Evolutionary conservation across 306 rosid genomes (phyloP), one percentile per base, ranked within the genome.

Genomic region (Ammopiptanthus mongolicus): DNA sequence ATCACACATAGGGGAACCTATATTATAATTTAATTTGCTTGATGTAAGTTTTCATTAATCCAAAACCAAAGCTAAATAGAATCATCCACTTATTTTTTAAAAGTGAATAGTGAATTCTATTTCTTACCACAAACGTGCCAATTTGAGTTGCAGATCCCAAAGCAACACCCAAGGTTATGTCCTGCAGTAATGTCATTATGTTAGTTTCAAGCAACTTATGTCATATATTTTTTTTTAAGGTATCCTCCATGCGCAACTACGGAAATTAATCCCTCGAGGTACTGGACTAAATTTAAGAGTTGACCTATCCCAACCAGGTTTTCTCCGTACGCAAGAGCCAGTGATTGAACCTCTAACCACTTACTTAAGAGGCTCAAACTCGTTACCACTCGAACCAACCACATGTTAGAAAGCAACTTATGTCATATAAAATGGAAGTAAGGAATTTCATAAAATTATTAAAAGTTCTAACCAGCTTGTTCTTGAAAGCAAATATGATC

Each of bases 111-210:
- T 25, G 28, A 0, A 25, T 23, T n/a, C n/a, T 23, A 59, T 41
- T 39, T 60, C 90, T 83, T 86, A 95, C 99, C 91, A 79, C 93
- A 78, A 95, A 92, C 81, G 89, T 53, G 56, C 89, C 83, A 75
- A 95, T 90, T 86, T 95, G 99, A 77, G 97, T 88, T 7, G 99
- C 91, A 55, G 99, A 95, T 2, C 97, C 99, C 84, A 95, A 84
- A 15, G 99, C 96, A 52, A 95, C 99, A 44, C 97, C 97, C 23
- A 95, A 75, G 1, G 97, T 44, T 59, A 95, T 92, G 67, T 95
- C 99, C 98, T 94, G 87, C 65, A 78, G 41, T 75, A 51, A 60
- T 44, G 22, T 4, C 14, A 48, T 36, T 28, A 61, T 8, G 25
- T 86, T 42, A 74, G 73, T 44, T 25, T 74, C 42, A 59, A 39